phyloP scores from a whole-genome alignment of 139 green algal species.

The Zygnema cylindricum region DNA sequence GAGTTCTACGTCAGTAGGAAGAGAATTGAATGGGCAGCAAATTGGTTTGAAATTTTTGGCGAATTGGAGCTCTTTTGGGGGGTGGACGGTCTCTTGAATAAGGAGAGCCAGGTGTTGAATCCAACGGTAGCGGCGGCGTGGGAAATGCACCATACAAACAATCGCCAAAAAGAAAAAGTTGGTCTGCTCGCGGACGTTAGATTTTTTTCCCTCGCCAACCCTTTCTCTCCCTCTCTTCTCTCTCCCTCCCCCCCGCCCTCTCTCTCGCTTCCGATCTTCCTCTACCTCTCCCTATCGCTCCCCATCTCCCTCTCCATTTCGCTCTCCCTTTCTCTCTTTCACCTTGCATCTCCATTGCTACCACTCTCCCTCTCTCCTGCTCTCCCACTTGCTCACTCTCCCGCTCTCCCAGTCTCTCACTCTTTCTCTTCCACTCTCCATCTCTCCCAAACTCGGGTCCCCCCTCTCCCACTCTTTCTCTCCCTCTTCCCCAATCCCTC shows the following conservation, averaged over 20 bases:
- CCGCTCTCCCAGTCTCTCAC: neutral
- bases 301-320: conserved; percentile 1
- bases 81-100: too few species aligned
- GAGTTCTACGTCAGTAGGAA: too few species aligned
- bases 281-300: neutral
- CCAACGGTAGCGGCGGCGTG: too few species aligned
- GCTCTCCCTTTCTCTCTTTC: neutral
- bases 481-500: conserved; percentile 27
- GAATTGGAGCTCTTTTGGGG: too few species aligned
- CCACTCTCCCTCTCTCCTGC: neutral
- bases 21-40: too few species aligned
- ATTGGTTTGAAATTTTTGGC: too few species aligned
- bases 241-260: conserved; percentile 6
- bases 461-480: conserved; percentile 43
- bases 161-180: too few species aligned
- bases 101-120: too few species aligned
- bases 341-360: neutral
- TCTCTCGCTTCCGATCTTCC: neutral
- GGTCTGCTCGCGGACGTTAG: too few species aligned
- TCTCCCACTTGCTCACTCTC: conserved; percentile 8
- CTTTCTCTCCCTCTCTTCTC: neutral
- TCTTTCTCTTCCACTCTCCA: neutral
- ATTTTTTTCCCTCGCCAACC: too few species aligned
- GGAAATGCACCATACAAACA: too few species aligned
- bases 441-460: neutral